Base-by-base conservation (phyloP, 148 eudicot genomes). In the Oxyria digyna region DNA sequence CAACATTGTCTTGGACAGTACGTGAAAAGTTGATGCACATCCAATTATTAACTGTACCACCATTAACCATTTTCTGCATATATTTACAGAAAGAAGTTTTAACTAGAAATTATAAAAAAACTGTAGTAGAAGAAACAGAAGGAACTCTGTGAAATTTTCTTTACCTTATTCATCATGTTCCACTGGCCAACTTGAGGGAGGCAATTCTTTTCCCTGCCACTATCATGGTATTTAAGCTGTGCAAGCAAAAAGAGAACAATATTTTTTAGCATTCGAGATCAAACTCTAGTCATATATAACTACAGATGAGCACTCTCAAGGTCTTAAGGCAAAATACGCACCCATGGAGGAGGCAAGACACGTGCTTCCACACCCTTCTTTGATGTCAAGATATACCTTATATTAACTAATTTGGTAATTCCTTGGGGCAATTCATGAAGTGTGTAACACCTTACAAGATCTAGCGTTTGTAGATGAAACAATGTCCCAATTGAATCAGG, bases 141-240 rank as follows among this genome's bases (percentile, higher is more conserved):
- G 10, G 14, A 9, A 29, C 38, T 21, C 8, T 9, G 10, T 59
- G 13, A 37, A 27, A 15, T 59, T 59, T 14, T 6, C n/a, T 13
- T 29, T 84, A 88, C 96, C 86, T 89, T 89, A 45, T 89, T 89
- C 86, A 87, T 82, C 91, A 90, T 91, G 24, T 91, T 91, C 94
- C 97, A 87, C 68, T 85, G 89, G 48, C 97, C 97, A 70, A 91
- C 94, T 80, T 86, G 91, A 0, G 97, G 97, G 2, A 81, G 79
- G 64, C 85, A 85, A 74, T 84, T 87, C 75, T 78, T 86, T 76
- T 87, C 94, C 69, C 87, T 82, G 41, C 97, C 97, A 31, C 89
- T 77, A 24, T 87, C 93, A 73, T 87, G 91, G 70, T 87, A 91
- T 70, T 90, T 87, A 46, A 91, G 89, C 65, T 59, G 65, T 15